Percentiles rank a stretch among this genome's conserved stretches.
Evolutionary conservation across 2,329 filamentous ascomycete genomes (phyloP).

Genomic region (Diaporthe citrichinensis): DNA sequence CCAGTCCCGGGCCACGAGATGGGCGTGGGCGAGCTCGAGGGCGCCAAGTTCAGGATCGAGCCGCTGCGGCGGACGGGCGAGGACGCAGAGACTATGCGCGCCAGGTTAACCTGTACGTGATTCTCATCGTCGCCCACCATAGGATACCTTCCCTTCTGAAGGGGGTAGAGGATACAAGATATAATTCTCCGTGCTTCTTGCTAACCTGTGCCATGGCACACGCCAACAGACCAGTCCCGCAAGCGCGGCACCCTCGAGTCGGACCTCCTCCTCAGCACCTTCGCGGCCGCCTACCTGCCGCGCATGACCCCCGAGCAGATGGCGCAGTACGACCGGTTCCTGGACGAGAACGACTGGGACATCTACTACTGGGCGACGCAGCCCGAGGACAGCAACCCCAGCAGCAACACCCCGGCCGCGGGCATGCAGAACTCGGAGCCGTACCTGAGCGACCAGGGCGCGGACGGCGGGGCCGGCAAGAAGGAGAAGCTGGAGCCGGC

Average conservation of each 20-base stretch:
- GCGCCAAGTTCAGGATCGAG: slow-evolving; percentile 88
- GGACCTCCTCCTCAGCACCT: slow-evolving; percentile 95
- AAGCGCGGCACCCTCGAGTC: slow-evolving; percentile 97
- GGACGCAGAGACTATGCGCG: slow-evolving; percentile 87
- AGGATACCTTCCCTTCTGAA: background rate
- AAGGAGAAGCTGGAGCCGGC: slow-evolving; percentile 48
- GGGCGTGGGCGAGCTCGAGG: slow-evolving; percentile 88
- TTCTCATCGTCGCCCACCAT: background rate
- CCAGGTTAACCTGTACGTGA: slow-evolving; percentile 80
- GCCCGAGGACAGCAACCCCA: slow-evolving; percentile 71
- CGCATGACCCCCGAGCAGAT: slow-evolving; percentile 82
- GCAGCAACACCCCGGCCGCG: slow-evolving; percentile 49
- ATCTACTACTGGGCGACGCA: slow-evolving; percentile 99
- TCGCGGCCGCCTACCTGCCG: slow-evolving; percentile 84
- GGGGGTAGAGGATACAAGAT: too few species aligned
- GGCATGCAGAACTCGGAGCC: slow-evolving; percentile 45
- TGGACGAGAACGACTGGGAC: slow-evolving; percentile 99
- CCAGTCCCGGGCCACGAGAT: slow-evolving; percentile 68
- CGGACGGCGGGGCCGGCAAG: slow-evolving; percentile 41
- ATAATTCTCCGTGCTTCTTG: background rate
- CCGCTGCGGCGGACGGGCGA: slow-evolving; percentile 89
- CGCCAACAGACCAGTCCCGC: slow-evolving; percentile 85
- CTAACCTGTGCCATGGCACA: background rate
- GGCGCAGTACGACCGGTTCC: slow-evolving; percentile 88
- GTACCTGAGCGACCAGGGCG: slow-evolving; percentile 43